These are phyloP conservation scores for Mycena leptocephala DNA, from an alignment of 768 basidiomycete species.

Conservation along the genomic window DNA sequence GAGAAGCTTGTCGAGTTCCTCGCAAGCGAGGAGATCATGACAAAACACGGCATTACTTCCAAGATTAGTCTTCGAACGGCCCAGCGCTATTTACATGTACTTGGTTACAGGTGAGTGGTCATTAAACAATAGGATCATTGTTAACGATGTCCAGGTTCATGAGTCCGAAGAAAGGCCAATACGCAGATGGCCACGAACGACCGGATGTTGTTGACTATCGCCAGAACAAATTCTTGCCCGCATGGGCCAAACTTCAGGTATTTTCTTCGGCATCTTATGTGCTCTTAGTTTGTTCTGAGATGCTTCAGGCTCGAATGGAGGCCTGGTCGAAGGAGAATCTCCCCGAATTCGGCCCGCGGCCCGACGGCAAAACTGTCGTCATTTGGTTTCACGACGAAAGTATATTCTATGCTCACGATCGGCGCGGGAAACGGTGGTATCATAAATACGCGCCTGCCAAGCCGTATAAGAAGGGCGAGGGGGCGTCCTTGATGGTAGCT, in stretches of 20 bases:
- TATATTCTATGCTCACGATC: conserved; percentile 55
- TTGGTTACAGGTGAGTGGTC: conserved; percentile 39
- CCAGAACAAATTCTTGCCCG: conserved; percentile 41
- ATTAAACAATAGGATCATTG: too few species aligned
- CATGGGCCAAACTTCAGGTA: conserved; percentile 14
- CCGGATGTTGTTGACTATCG: conserved; percentile 48
- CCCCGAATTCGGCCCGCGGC: neutral
- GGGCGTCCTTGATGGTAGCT: conserved; percentile 49
- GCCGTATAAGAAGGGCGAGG: conserved; percentile 54
- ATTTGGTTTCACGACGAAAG: conserved; percentile 51
- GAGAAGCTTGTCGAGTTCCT: conserved; percentile 42
- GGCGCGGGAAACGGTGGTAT: conserved; percentile 40
- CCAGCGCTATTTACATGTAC: conserved; percentile 38
- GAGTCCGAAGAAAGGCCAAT: conserved; percentile 39
- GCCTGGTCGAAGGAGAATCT: conserved; percentile 19
- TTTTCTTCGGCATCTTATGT: too few species aligned
- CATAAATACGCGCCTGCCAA: conserved; percentile 33
- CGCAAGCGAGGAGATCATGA: conserved; percentile 17
- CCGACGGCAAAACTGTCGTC: conserved; percentile 21
- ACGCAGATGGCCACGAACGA: conserved; percentile 51
- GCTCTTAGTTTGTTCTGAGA: too few species aligned
- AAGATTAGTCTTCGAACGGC: conserved; percentile 42
- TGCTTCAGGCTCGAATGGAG: too few species aligned
- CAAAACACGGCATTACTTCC: conserved; percentile 28
- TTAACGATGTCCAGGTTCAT: conserved; percentile 1